Evolutionary conservation across 306 rosid species (phyloP).

Genomic region (Adenanthera pavonina): DNA sequence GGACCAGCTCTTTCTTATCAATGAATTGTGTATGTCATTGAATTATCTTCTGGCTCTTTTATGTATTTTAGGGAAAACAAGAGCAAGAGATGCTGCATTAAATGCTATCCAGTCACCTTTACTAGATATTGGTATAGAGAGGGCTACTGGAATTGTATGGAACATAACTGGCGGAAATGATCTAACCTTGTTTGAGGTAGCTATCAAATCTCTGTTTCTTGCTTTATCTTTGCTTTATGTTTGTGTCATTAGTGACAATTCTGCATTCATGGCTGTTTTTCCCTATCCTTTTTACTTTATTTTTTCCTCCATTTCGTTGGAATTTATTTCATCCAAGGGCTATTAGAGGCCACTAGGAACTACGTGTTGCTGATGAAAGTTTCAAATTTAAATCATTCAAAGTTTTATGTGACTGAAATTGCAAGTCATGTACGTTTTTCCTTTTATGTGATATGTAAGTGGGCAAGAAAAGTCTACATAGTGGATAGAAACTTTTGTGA

Average conservation of each 20-base stretch:
- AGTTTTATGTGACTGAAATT: neutral
- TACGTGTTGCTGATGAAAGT: neutral
- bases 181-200: constrained; percentile 92
- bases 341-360: constrained; percentile 18
- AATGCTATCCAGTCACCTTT: constrained; percentile 98
- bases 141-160: constrained; percentile 99
- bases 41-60: constrained; percentile 37
- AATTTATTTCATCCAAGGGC: constrained; percentile 26
- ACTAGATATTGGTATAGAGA: constrained; percentile 96
- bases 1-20: constrained; percentile 29
- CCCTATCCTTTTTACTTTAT: neutral
- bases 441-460: neutral
- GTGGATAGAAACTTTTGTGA: neutral
- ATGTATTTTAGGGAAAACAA: constrained; percentile 79
- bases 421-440: neutral
- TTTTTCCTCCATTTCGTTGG: constrained; percentile 19
- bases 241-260: constrained; percentile 20
- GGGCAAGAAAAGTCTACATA: neutral
- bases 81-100: constrained; percentile 99
- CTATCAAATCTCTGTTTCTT: constrained; percentile 28
- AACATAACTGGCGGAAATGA: constrained; percentile 98
- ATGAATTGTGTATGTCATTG: constrained; percentile 6
- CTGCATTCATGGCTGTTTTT: neutral
- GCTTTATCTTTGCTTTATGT: constrained; percentile 13
- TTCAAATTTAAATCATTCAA: neutral